A percentile compares a stretch with the other conserved stretches of the same genome.
Evolutionary conservation across 257 asterid species (phyloP).

Genomic region (Plantago ovata): DNA sequence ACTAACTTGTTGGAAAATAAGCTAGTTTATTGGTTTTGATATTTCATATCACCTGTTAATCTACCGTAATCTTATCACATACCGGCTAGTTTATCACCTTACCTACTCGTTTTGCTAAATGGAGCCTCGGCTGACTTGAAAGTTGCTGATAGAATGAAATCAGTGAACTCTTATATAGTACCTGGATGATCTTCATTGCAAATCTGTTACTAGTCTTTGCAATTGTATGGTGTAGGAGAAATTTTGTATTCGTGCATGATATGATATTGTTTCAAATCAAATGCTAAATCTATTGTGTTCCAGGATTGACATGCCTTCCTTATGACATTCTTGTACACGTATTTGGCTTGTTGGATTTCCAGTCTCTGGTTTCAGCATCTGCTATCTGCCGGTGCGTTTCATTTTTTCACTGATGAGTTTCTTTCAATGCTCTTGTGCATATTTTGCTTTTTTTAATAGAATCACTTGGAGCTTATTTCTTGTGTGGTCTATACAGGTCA

Average conservation of each 20-base stretch:
- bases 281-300: constrained; percentile 12
- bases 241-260: neutral
- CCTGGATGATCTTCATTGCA: no score
- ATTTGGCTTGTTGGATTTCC: constrained; percentile 65
- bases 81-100: no score
- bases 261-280: constrained; percentile 13
- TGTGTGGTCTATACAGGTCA: constrained; percentile 36
- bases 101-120: no score
- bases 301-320: constrained; percentile 55
- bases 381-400: constrained; percentile 62
- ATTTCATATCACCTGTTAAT: no score
- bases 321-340: constrained; percentile 60
- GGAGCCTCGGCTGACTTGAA: no score
- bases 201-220: neutral
- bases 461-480: neutral
- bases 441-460: neutral
- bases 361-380: constrained; percentile 64
- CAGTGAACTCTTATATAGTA: no score
- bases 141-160: no score
- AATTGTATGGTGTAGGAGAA: neutral
- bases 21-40: no score
- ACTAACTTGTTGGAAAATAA: no score
- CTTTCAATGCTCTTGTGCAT: neutral
- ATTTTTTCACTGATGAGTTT: constrained; percentile 6
- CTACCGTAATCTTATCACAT: no score